These are phyloP conservation scores for Trichosporon sp. DNA, from an alignment of 1,284 basidiomycete genomes.

Conservation along the genomic window DNA sequence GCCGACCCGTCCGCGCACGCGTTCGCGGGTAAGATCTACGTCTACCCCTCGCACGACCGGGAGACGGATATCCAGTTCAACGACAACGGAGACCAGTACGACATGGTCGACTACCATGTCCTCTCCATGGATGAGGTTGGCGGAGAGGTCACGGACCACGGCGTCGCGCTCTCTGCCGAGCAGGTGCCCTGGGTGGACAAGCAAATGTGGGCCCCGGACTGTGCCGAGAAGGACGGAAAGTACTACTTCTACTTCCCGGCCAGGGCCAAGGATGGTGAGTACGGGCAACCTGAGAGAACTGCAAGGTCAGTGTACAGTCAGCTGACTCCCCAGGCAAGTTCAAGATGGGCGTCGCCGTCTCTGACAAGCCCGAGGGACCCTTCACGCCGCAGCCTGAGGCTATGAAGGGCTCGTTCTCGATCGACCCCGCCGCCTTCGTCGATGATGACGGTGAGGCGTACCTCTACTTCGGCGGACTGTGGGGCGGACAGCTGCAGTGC, in stretches of 20 bases:
- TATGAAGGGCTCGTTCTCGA: slow-evolving; percentile 44
- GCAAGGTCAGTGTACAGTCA: neutral
- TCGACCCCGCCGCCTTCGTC: slow-evolving; percentile 47
- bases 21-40: slow-evolving; percentile 45
- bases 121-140: slow-evolving; percentile 41
- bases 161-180: slow-evolving; percentile 38
- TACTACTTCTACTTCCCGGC: slow-evolving; percentile 51
- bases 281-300: neutral
- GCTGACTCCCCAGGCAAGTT: slow-evolving; percentile 41
- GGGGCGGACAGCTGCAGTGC: slow-evolving; percentile 50
- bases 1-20: slow-evolving; percentile 52
- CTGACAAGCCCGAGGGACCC: slow-evolving; percentile 42
- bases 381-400: slow-evolving; percentile 42
- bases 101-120: slow-evolving; percentile 51
- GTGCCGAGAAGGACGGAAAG: slow-evolving; percentile 39
- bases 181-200: slow-evolving; percentile 47
- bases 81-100: slow-evolving; percentile 49
- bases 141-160: slow-evolving; percentile 45
- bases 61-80: slow-evolving; percentile 46
- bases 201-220: slow-evolving; percentile 51
- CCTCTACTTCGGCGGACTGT: slow-evolving; percentile 49
- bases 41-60: slow-evolving; percentile 49
- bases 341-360: slow-evolving; percentile 45
- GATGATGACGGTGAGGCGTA: slow-evolving; percentile 45
- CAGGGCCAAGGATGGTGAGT: slow-evolving; percentile 43